Conservation (phyloP, 129 eudicot genomes). For the Solidago caesia region DNA sequence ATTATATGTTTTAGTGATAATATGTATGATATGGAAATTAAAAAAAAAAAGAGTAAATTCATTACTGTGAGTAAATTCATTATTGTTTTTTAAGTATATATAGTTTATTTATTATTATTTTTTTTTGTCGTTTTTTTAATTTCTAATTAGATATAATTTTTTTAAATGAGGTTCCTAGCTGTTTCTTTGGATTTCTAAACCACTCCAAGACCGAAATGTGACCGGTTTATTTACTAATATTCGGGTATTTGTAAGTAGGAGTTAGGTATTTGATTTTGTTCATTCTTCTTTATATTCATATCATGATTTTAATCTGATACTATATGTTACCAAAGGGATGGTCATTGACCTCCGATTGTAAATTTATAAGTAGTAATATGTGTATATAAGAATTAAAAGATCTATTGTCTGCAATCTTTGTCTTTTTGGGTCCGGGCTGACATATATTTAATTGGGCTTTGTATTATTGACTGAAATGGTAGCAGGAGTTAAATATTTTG, state of each 20-base stretch:
- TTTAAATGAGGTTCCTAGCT: conserved; percentile 9
- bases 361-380: not conserved
- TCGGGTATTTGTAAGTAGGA: not conserved
- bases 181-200: conserved; percentile 2
- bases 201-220: not conserved
- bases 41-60: conserved; percentile 7
- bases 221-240: not conserved
- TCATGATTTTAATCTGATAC: not conserved
- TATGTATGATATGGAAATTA: not conserved
- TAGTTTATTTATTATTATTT: not conserved
- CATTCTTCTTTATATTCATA: not conserved
- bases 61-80: conserved; percentile 6
- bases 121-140: not conserved
- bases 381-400: conserved; percentile 9
- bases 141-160: not conserved
- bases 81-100: conserved; percentile 14
- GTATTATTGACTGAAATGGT: conserved; percentile 27
- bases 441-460: conserved; percentile 14
- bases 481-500: conserved; percentile 12
- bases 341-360: not conserved
- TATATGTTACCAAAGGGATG: not conserved
- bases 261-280: conserved; percentile 10
- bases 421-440: conserved; percentile 25
- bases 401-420: conserved; percentile 8
- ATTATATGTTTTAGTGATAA: conserved; percentile 8